These are phyloP conservation scores for Kwoniella dendrophila DNA, from an alignment of 768 basidiomycete genomes.

Conservation along the genomic window DNA sequence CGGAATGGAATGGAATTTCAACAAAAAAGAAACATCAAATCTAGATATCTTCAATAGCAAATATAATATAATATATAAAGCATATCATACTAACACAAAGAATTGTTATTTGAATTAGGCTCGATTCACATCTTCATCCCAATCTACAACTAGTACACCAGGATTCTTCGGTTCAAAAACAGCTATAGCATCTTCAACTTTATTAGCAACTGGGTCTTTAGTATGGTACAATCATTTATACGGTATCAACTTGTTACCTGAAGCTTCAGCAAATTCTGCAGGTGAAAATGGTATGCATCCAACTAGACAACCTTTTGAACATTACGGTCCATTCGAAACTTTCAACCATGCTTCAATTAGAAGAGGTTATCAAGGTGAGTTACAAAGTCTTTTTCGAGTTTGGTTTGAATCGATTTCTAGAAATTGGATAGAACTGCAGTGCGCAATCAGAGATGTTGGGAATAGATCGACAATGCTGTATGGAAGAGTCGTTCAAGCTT, in stretches of 20 bases:
- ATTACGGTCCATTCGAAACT: slow-evolving; percentile 81
- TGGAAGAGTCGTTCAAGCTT: too few species aligned
- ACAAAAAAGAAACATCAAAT: too few species aligned
- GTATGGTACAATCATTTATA: slow-evolving; percentile 97
- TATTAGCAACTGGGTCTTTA: slow-evolving; percentile 80
- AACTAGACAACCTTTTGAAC: slow-evolving; percentile 82
- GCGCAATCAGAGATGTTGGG: too few species aligned
- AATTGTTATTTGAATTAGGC: slow-evolving; percentile 29
- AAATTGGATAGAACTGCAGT: too few species aligned
- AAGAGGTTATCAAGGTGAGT: slow-evolving; percentile 62
- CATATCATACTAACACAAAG: too few species aligned
- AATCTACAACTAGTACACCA: slow-evolving; percentile 24
- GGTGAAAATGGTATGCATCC: slow-evolving; percentile 96
- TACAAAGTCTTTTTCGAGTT: not conserved
- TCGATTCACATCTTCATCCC: slow-evolving; percentile 37
- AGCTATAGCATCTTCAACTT: slow-evolving; percentile 66
- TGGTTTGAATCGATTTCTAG: too few species aligned
- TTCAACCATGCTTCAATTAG: slow-evolving; percentile 84
- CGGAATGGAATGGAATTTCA: too few species aligned
- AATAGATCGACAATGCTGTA: too few species aligned
- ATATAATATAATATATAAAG: too few species aligned
- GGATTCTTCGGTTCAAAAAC: slow-evolving; percentile 46
- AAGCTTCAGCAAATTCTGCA: slow-evolving; percentile 88
- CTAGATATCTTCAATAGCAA: too few species aligned
- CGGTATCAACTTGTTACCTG: slow-evolving; percentile 81